These are phyloP conservation scores for Stephanodiscus minutulus DNA, from an alignment of 108 stramenopile species.

Conservation along the genomic window DNA sequence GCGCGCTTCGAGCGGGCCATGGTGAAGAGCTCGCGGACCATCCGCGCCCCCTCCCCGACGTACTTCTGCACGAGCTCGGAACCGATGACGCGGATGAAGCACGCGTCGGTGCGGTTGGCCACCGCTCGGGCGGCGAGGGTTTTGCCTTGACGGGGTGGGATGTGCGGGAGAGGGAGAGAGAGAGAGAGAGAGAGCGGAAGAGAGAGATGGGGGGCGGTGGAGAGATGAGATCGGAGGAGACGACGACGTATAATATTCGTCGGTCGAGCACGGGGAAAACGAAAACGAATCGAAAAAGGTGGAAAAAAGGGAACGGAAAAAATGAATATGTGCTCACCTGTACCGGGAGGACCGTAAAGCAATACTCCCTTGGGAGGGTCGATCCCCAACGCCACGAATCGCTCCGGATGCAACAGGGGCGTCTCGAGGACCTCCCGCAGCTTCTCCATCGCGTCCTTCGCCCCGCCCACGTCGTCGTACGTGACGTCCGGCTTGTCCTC, in stretches of 20 bases:
- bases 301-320: not conserved
- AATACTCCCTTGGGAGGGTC: slow-evolving; percentile 98
- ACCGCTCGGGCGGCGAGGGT: slow-evolving; percentile 92
- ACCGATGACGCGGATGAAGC: slow-evolving; percentile 98
- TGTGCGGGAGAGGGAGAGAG: not conserved
- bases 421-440: slow-evolving; percentile 95
- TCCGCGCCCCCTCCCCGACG: slow-evolving; percentile 98
- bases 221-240: too few relatives aligned
- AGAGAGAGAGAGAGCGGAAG: not conserved
- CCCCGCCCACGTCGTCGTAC: slow-evolving; percentile 99
- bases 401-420: slow-evolving; percentile 95
- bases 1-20: slow-evolving; percentile 98
- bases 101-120: slow-evolving; percentile 97
- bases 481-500: slow-evolving; percentile 99
- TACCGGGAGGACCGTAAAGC: slow-evolving; percentile 95
- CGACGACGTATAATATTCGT: too few relatives aligned
- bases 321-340: slow-evolving; percentile 32
- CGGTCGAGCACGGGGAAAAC: too few relatives aligned
- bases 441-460: slow-evolving; percentile 97
- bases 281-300: not conserved
- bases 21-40: slow-evolving; percentile 99
- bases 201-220: not conserved
- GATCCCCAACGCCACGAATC: slow-evolving; percentile 96
- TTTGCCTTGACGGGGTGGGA: slow-evolving; percentile 75
- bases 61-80: slow-evolving; percentile 96